Base-by-base conservation (phyloP, 2,329 filamentous ascomycete genomes). In the Didymella lethalis region DNA sequence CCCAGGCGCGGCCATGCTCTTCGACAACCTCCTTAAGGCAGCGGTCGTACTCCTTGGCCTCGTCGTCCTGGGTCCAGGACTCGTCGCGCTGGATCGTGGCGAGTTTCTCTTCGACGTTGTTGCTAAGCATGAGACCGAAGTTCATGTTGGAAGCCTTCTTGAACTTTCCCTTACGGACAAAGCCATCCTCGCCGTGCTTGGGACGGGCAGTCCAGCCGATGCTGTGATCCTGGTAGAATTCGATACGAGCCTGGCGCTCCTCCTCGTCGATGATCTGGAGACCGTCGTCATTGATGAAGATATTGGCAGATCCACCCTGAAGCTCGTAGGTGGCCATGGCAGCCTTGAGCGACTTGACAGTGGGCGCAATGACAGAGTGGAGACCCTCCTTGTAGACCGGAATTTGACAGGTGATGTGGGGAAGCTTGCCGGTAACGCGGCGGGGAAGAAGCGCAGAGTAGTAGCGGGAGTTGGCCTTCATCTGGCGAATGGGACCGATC, bases 331-430 rank as follows among this genome's bases (percentile, higher is more conserved):
- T 80, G 11, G 79, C 80, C 45, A 81, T 81, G 25, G 79, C 79
- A 71, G 91, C 88, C 78, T 92, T 92, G 76, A 92, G 84, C 3
- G 89, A 92, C 72, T 87, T 87, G 70, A 93, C 86, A 0, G 90
- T 93, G 5, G 90, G 90, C 12, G 82, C 84, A 71, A 93, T 92
- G 75, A 94, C 91, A 61, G 82, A 86, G 38, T 79, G 79, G 8
- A 95, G 82, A 64, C 90, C 90, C 76, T 94, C 91, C 76, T 93
- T 94, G 81, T 94, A 95, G 0, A 94, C 90, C 12, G 91, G 91
- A 70, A 90, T 92, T 72, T 95, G 91, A 48, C 95, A 90, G 8
- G 78, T 81, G 64, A 91, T 83, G 71, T 91, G 90, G 3, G 89
- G 89, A 12, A 92, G 81, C 75, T 7, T 78, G 2, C 78, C 80